phyloP scores from a whole-genome alignment of 202 grass and related monocot species.

The Panicum hallii region DNA sequence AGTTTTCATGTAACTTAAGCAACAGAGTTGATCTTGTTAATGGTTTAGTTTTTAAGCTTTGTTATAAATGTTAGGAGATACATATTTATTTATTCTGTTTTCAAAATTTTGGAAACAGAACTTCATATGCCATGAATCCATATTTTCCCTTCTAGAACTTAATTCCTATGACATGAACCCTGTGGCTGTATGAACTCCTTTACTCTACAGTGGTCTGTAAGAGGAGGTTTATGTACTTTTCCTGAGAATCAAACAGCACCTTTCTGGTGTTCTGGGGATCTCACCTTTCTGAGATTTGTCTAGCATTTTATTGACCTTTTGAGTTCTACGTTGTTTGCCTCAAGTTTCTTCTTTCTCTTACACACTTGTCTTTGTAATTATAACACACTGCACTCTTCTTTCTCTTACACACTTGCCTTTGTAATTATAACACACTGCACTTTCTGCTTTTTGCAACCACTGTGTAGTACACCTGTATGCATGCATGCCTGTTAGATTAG shows the following conservation, averaged over 20 bases:
- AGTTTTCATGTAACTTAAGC: conserved; percentile 18
- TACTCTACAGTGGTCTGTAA: not conserved
- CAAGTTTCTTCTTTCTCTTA: conserved; percentile 16
- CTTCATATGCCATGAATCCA: not conserved
- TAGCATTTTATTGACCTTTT: not conserved
- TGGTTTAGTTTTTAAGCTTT: not conserved
- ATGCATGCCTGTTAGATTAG: not conserved
- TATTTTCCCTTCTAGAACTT: not conserved
- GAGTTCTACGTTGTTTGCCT: not conserved
- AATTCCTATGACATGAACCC: not conserved
- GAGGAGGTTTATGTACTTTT: not conserved
- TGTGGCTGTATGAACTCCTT: not conserved
- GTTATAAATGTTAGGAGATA: not conserved
- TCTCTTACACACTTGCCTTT: conserved; percentile 1
- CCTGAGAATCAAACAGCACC: not conserved
- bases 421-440: not conserved
- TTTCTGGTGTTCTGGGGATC: not conserved
- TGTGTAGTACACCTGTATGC: conserved; percentile 2
- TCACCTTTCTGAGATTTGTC: conserved; percentile 1
- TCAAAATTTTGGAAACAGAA: not conserved
- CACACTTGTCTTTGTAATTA: not conserved
- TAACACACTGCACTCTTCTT: not conserved
- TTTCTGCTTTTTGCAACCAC: not conserved
- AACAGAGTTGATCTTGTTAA: conserved; percentile 21
- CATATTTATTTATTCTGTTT: not conserved